phyloP scores from a whole-genome alignment of 2,329 filamentous ascomycete genomes.

The Neospermospora avenae region DNA sequence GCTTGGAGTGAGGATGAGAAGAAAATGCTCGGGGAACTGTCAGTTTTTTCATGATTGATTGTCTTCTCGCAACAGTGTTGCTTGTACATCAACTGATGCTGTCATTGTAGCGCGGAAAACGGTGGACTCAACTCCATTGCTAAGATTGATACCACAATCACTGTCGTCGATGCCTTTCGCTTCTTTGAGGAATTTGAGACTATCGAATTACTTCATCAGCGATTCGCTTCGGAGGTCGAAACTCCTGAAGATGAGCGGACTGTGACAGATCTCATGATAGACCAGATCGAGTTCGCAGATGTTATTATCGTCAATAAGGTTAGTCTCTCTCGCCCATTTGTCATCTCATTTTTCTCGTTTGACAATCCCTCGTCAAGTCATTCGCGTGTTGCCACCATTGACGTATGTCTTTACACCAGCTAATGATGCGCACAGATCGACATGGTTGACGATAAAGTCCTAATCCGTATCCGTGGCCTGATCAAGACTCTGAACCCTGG shows the following conservation, averaged over 20 bases:
- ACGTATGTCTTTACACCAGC: background rate
- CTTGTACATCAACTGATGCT: background rate
- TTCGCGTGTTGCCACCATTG: background rate
- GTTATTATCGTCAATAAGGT: conserved; percentile 68
- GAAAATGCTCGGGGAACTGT: conserved; percentile 8
- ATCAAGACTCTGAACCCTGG: conserved; percentile 62
- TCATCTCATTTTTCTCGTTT: background rate
- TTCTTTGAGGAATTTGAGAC: conserved; percentile 72
- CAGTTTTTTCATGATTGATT: conserved; percentile 3
- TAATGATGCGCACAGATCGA: conserved; percentile 27
- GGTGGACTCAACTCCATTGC: conserved; percentile 66
- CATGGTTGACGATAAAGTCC: conserved; percentile 37
- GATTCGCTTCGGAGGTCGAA: conserved; percentile 57
- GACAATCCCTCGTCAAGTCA: too few species aligned
- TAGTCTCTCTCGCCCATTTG: background rate
- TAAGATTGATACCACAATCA: conserved; percentile 67
- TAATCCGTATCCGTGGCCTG: conserved; percentile 48
- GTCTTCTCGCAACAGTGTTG: background rate
- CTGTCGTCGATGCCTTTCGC: conserved; percentile 70
- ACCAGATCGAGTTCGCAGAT: conserved; percentile 76
- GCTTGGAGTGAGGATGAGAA: conserved; percentile 15
- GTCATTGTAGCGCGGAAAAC: conserved; percentile 43
- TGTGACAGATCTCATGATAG: conserved; percentile 72
- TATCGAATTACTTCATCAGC: conserved; percentile 61
- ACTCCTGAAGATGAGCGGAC: conserved; percentile 67